Conservation (phyloP, 2,329 filamentous ascomycete genomes). For the Keithomyces neogunnii region DNA sequence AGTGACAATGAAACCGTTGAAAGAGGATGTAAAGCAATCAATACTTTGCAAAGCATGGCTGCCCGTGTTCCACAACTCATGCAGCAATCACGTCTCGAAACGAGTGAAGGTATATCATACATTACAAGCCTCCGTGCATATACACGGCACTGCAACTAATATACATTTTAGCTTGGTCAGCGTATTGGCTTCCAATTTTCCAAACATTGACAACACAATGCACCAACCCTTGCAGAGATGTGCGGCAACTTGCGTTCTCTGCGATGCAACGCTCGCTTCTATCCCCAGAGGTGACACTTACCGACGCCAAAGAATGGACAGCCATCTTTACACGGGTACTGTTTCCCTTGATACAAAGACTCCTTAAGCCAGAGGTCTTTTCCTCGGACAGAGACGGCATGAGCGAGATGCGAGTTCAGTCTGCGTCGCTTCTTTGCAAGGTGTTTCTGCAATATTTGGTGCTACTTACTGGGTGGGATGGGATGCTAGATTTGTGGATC, state of each 20-base stretch:
- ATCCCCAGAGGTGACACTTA: constrained; percentile 74
- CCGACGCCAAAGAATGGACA: constrained; percentile 83
- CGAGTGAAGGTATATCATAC: constrained; percentile 57
- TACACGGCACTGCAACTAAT: constrained; percentile 1
- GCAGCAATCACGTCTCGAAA: constrained; percentile 86
- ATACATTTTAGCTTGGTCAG: constrained; percentile 69
- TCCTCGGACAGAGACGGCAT: constrained; percentile 86
- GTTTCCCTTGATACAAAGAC: constrained; percentile 78
- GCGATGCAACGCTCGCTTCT: constrained; percentile 80
- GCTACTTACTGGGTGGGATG: constrained; percentile 73
- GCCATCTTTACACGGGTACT: constrained; percentile 91
- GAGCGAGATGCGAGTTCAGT: constrained; percentile 89
- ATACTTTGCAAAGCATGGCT: constrained; percentile 74
- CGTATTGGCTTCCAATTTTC: constrained; percentile 96
- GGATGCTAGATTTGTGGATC: constrained; percentile 86
- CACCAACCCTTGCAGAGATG: constrained; percentile 87
- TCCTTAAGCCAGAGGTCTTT: constrained; percentile 92
- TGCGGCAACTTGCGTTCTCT: constrained; percentile 80
- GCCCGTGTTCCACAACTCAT: constrained; percentile 77
- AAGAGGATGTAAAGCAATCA: constrained; percentile 72
- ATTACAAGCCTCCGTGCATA: neutral
- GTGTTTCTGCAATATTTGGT: constrained; percentile 93
- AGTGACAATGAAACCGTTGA: constrained; percentile 49
- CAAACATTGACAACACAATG: constrained; percentile 82
- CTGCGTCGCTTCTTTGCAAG: constrained; percentile 84